Conservation (phyloP, 805 yeast genomes). For the Kurtzmaniella fragi region DNA sequence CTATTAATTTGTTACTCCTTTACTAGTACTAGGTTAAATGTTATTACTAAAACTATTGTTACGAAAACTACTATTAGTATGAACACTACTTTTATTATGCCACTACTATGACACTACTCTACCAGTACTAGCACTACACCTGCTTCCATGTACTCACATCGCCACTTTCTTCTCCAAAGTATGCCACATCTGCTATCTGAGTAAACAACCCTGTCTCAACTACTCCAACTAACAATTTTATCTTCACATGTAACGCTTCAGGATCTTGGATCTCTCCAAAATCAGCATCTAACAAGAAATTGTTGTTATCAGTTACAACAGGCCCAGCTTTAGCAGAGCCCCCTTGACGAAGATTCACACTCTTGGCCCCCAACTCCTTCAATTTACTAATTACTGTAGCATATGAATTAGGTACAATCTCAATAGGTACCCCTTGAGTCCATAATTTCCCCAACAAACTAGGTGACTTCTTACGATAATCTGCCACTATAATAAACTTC, state of each 20-base stretch:
- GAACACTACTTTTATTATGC: too few relatives aligned
- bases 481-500: conserved; percentile 85
- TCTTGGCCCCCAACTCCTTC: conserved; percentile 55
- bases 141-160: conserved; percentile 17
- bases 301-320: conserved; percentile 91
- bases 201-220: conserved; percentile 94
- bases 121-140: too few relatives aligned
- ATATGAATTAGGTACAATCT: conserved; percentile 85
- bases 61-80: too few relatives aligned
- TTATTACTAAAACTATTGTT: too few relatives aligned
- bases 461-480: conserved; percentile 76
- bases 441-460: conserved; percentile 68
- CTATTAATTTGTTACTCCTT: too few relatives aligned
- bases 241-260: conserved; percentile 49
- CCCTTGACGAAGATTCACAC: conserved; percentile 72
- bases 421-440: conserved; percentile 92
- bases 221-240: conserved; percentile 82
- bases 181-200: conserved; percentile 69
- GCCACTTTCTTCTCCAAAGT: conserved; percentile 87
- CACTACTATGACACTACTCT: too few relatives aligned
- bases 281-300: conserved; percentile 88
- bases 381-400: conserved; percentile 69
- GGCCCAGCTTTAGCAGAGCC: conserved; percentile 96
- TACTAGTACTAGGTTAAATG: too few relatives aligned
- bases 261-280: conserved; percentile 69